These are phyloP conservation scores for Soucietia sequanensis DNA, from an alignment of 805 yeast genomes.

Conservation along the genomic window DNA sequence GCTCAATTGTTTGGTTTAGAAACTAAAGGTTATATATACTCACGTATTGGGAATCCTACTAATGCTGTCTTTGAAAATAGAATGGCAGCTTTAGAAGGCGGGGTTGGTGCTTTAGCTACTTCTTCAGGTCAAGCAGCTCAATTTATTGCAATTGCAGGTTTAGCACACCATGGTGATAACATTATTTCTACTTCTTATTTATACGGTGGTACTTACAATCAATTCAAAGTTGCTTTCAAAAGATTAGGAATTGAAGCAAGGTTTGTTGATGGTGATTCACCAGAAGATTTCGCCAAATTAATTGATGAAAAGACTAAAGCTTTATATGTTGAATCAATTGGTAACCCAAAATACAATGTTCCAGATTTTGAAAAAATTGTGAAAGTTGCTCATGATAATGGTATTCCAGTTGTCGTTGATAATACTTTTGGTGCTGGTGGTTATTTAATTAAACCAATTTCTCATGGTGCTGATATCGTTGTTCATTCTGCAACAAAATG, in stretches of 20 bases:
- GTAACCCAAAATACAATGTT: constrained; percentile 89
- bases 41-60: constrained; percentile 92
- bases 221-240: constrained; percentile 88
- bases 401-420: constrained; percentile 89
- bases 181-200: constrained; percentile 80
- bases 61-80: constrained; percentile 87
- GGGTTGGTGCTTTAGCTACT: constrained; percentile 85
- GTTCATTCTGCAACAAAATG: constrained; percentile 96
- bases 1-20: constrained; percentile 85
- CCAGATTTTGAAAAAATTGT: constrained; percentile 84
- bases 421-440: constrained; percentile 99
- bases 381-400: constrained; percentile 78
- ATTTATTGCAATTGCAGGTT: constrained; percentile 74
- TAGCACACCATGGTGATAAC: constrained; percentile 89
- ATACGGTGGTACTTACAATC: constrained; percentile 96
- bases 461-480: constrained; percentile 88
- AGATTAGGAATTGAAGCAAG: constrained; percentile 83
- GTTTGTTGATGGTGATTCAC: constrained; percentile 80
- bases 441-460: constrained; percentile 76
- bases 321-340: constrained; percentile 83
- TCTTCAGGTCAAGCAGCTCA: constrained; percentile 98
- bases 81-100: constrained; percentile 89
- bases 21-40: constrained; percentile 82
- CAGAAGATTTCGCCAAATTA: constrained; percentile 67
- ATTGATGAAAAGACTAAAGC: constrained; percentile 89